Percentiles rank a stretch among this genome's conserved stretches.
phyloP scores from a whole-genome alignment of 208 protist genomes.

The Acanthamoeba healyi region DNA sequence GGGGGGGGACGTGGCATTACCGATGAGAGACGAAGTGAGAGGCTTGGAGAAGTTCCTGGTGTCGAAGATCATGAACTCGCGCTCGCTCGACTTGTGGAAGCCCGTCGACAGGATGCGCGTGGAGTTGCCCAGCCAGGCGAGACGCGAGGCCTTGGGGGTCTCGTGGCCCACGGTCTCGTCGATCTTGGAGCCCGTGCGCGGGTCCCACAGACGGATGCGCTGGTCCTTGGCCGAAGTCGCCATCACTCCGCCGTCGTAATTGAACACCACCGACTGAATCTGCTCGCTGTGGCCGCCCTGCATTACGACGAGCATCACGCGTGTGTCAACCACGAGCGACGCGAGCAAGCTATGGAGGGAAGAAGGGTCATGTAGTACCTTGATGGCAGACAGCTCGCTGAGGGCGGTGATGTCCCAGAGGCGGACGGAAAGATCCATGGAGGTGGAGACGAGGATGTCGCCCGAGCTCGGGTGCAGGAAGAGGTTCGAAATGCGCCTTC shows the following conservation, averaged over 20 bases:
- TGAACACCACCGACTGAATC: conserved; percentile 74
- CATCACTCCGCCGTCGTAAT: conserved; percentile 64
- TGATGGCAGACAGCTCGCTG: conserved; percentile 51
- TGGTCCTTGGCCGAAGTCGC: conserved; percentile 74
- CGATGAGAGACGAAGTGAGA: conserved; percentile 70
- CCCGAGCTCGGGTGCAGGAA: conserved; percentile 27
- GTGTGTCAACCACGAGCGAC: not conserved
- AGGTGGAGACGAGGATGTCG: conserved; percentile 42
- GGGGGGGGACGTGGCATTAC: not conserved
- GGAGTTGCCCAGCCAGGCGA: conserved; percentile 67
- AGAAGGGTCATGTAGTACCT: not conserved
- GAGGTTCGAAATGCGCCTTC: conserved; percentile 39
- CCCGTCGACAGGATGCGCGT: conserved; percentile 74
- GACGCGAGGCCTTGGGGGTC: conserved; percentile 63
- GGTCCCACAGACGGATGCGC: conserved; percentile 67
- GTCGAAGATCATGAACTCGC: conserved; percentile 84
- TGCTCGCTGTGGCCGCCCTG: conserved; percentile 56
- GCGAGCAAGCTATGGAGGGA: not conserved
- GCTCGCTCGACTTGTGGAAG: conserved; percentile 82
- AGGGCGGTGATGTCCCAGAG: conserved; percentile 62
- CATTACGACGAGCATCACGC: not conserved
- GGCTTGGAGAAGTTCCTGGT: conserved; percentile 78
- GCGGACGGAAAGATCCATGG: conserved; percentile 41
- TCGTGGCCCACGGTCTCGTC: conserved; percentile 63
- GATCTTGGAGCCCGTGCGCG: conserved; percentile 9